Base-by-base conservation (phyloP, 176 grass and related monocot species). In the Lolium perenne region DNA sequence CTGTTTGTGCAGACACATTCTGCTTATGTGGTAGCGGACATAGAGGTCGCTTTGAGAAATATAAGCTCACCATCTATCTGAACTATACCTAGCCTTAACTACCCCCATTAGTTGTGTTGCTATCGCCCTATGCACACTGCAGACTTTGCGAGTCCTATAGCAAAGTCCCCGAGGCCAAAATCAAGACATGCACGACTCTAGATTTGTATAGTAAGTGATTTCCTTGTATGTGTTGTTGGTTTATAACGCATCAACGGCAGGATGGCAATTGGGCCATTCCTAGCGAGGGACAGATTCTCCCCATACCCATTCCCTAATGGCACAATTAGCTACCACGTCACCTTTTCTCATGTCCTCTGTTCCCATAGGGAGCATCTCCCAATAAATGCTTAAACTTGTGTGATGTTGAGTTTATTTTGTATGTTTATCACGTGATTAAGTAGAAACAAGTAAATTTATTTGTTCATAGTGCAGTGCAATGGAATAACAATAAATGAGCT, bases 1-100 rank as follows among this genome's bases (percentile, higher is more conserved):
- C 49, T 79, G 13, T 22, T 35, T 25, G n/a, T 20, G 73, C 48
- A 6, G 3, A 40, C 10, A 65, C 10, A 2, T 40, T 32, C 51
- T 82, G 10, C 26, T 49, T 78, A 16, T 70, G 40, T 49, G 23
- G 60, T 63, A 50, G 16, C 59, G 10, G 18, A 23, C 55, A 38
- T 66, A 4, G 38, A 83, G 59, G 68, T 79, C 35, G 22, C 73
- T 57, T 61, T 22, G 40, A 23, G 6, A 78, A 26, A 41, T 82
- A 43, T 78, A 35, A 17, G 8, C 11, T 41, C 25, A 25, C 26
- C 21, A 47, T 23, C 29, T 67, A 79, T 78, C 18, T 51, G 17
- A 25, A 15, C 13, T 67, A 38, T 67, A 4, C 29, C 1, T n/a
- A 38, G 5, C 17, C 14, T 25, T 64, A 29, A 17, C 11, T 63